Evolutionary conservation across 1,284 basidiomycete genomes (phyloP), one percentile per base, ranked within the genome.

Genomic region (Sporisorium scitamineum): DNA sequence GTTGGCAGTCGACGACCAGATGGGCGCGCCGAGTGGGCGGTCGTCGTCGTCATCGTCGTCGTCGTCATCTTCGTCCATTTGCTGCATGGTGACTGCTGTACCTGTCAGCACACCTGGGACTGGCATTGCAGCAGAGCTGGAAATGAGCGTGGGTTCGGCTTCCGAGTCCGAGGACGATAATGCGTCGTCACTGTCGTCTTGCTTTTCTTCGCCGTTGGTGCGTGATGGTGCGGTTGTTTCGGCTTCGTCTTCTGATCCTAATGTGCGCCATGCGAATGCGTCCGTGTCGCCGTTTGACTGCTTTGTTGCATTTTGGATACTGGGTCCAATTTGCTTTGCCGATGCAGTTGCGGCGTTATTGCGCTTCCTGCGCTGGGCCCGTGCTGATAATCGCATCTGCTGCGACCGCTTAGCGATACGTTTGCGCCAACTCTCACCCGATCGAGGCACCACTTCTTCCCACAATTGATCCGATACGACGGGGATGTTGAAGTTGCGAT

Each of bases 1-100:
- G 26, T 57, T 63, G 29, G 54, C 29, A 34, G 48, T 57, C 3
- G 63, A 51, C 60, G 56, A 54, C 63, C 60, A 62, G 11, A 44
- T 34, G 11, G 71, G 54, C 4, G 67, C 72, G 13, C 72, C 72
- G 14, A 76, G 59, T 0, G 73, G 73, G n/a, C 67, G 64, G 31
- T 76, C 73, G 37, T 76, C 74, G 29, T 76, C 73, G 5, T 76
- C 74, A 20, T 76, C 73, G 18, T 76, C 74, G 26, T 76, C 73
- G 32, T 76, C 68, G 29, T 76, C 73, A 20, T 67, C 73, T 32
- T 70, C 64, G 41, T 76, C 69, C 13, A 58, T 44, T 39, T 65
- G 74, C 51, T 64, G 73, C 64, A 71, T 61, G 11, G 64, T 76
- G 20, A 67, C 73, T 26, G 68, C 57, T 18, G 68, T 71, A 5